Evolutionary conservation across 1,139 yeast genomes (phyloP).

Genomic region (Geotrichum australiense): DNA sequence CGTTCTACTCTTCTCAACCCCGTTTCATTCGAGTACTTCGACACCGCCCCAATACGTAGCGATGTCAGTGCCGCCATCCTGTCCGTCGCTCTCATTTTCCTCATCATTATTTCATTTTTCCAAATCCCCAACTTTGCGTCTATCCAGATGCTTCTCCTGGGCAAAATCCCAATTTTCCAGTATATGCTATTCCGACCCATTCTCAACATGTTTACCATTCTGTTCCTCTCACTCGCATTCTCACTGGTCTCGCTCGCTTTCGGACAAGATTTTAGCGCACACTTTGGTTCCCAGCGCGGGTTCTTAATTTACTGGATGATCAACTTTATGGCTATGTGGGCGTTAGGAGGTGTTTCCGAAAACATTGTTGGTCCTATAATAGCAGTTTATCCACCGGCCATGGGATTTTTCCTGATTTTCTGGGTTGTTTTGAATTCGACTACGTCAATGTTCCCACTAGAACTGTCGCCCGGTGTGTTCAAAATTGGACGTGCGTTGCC

Average conservation of each 20-base stretch:
- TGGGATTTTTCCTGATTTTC: slow-evolving; percentile 58
- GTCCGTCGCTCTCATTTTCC: slow-evolving; percentile 70
- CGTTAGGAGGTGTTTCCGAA: slow-evolving; percentile 61
- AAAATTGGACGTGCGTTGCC: slow-evolving; percentile 63
- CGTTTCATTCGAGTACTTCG: slow-evolving; percentile 33
- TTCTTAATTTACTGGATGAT: slow-evolving; percentile 61
- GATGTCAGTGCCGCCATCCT: slow-evolving; percentile 54
- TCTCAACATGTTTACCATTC: slow-evolving; percentile 43
- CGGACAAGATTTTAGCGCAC: slow-evolving; percentile 44
- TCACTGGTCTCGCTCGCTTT: slow-evolving; percentile 55
- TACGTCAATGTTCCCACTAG: slow-evolving; percentile 55
- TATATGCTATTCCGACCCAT: slow-evolving; percentile 45
- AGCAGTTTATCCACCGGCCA: slow-evolving; percentile 41
- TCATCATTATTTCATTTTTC: slow-evolving; percentile 60
- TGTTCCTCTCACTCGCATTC: slow-evolving; percentile 49
- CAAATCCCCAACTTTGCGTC: slow-evolving; percentile 53
- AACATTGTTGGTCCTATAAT: slow-evolving; percentile 45
- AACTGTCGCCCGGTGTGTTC: slow-evolving; percentile 46
- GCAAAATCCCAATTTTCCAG: slow-evolving; percentile 40
- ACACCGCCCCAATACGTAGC: slow-evolving; percentile 43
- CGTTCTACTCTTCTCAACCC: slow-evolving; percentile 33
- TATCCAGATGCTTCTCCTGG: slow-evolving; percentile 45
- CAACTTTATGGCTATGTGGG: slow-evolving; percentile 51
- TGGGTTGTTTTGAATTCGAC: slow-evolving; percentile 56
- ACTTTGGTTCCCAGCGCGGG: slow-evolving; percentile 51